Evolutionary conservation across 257 asterid genomes (phyloP), one percentile per base, ranked within the genome.

Genomic region (Nicotiana otophora): DNA sequence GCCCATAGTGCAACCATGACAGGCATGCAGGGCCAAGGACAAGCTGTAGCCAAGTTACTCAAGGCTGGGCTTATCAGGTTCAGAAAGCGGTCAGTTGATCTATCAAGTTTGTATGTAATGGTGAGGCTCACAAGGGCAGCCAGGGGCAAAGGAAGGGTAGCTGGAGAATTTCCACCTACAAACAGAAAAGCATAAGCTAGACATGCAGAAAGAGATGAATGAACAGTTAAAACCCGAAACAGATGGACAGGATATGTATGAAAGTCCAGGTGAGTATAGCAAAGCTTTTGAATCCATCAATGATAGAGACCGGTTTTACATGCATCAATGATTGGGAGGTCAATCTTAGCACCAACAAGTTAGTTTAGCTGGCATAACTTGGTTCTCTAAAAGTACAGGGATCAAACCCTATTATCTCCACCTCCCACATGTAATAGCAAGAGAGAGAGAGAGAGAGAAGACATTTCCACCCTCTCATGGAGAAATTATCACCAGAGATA

Each of bases 1-100:
- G 93, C 86, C 99, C 99, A 96, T 61, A 96, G 85, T 42, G 99
- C 89, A 65, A 92, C 87, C 83, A 90, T 86, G 81, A 96, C 87
- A 51, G 97, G 90, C 99, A 96, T 94, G 86, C 98, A 90, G 75
- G 99, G 99, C 99, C 98, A 96, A 10, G 99, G 99, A 86, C 97
- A 96, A 84, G 97, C 85, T 16, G 93, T 86, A 80, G 96, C 93
- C 67, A 96, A 94, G 87, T 91, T 85, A 80, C 77, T 88, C 88
- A 96, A 81, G 85, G 97, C 90, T 3, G 97, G 97, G 16, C 94
- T 97, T 1, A 94, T 81, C 85, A 96, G 70, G 88, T 87, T 87
- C 64, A 96, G 89, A 80, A 79, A 86, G 74, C 96, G 96, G 78
- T 89, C 97, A 20, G 91, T 84, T 9, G 72, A 90, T 89, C 78